Evolutionary conservation across 2,329 filamentous ascomycete species (phyloP), one percentile per base, ranked within the genome.

Genomic region (Fusarium incarnatum): DNA sequence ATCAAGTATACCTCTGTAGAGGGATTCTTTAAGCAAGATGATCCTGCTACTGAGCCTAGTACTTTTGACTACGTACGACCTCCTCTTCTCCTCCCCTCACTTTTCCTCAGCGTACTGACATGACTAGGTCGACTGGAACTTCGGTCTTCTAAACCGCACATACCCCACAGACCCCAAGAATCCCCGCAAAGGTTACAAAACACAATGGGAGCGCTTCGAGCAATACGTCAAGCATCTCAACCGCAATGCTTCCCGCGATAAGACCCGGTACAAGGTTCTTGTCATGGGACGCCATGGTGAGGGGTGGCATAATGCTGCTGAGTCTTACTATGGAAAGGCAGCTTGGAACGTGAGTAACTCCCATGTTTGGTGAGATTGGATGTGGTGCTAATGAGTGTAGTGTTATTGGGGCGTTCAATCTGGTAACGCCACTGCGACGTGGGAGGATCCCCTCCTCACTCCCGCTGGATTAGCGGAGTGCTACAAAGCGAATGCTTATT

Each of bases 281-380:
- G 90, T 90, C 78, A 83, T 92, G 77, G 90, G 87, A 5, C 87
- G 91, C 41, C 91, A 93, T 75, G 91, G 91, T 23, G 86, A 93
- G 78, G 91, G 91, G 15, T 88, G 81, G 71, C 87, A 89, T 68
- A 89, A 89, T 68, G 84, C 83, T 9, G 90, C 90, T 16, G 88
- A 92, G 78, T 81, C 83, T 28, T 90, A 84, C 76, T 92, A 91
- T 71, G 90, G 90, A 48, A 92, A 89, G 0, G 85, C 88, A 3
- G 88, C 87, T 5, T 92, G 90, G 91, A 90, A 92, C 76, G 87
- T 87, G 77, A 72, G 86, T 80, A 80, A n/a, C 2, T 1, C 2
- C 10, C 27, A 2, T 27, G 8, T 5, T 15, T 40, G 15, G 22
- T n/a, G 34, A 22, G 9, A 20, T 22, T 37, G 23, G 23, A 27